These are phyloP conservation scores for Catunica adiposa DNA, from an alignment of 2,329 filamentous ascomycete species.

Conservation along the genomic window DNA sequence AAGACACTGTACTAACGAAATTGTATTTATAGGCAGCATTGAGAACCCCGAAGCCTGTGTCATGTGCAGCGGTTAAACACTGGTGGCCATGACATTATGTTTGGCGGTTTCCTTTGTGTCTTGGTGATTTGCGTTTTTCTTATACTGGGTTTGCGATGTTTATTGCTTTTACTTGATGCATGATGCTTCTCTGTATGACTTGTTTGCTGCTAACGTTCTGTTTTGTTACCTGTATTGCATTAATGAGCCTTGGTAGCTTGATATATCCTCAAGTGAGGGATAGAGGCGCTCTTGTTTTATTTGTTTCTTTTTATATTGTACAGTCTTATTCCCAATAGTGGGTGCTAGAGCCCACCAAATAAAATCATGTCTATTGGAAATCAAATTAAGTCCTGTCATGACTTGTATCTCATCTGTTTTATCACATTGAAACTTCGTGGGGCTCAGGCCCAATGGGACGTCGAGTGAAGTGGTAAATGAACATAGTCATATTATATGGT, in stretches of 20 bases:
- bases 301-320: not conserved
- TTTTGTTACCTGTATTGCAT: not conserved
- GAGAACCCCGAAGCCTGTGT: conserved; percentile 89
- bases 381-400: too few species aligned
- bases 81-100: not conserved
- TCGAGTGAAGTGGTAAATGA: too few species aligned
- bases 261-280: conserved; percentile 1
- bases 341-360: not conserved
- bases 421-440: too few species aligned
- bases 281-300: not conserved
- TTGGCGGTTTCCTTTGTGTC: not conserved
- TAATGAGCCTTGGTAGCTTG: conserved; percentile 1
- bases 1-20: not conserved
- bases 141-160: not conserved
- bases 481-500: too few species aligned
- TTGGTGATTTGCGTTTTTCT: not conserved
- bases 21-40: conserved; percentile 75
- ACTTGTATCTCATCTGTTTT: too few species aligned
- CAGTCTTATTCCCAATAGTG: not conserved
- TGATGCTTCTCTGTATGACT: conserved; percentile 2
- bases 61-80: conserved; percentile 81
- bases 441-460: too few species aligned
- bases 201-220: not conserved
- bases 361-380: too few species aligned
- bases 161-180: not conserved